A percentile compares a stretch with the other conserved stretches of the same genome.
Evolutionary conservation across 768 basidiomycete genomes (phyloP).

Genomic region (Leucogyrophana mollusca): DNA sequence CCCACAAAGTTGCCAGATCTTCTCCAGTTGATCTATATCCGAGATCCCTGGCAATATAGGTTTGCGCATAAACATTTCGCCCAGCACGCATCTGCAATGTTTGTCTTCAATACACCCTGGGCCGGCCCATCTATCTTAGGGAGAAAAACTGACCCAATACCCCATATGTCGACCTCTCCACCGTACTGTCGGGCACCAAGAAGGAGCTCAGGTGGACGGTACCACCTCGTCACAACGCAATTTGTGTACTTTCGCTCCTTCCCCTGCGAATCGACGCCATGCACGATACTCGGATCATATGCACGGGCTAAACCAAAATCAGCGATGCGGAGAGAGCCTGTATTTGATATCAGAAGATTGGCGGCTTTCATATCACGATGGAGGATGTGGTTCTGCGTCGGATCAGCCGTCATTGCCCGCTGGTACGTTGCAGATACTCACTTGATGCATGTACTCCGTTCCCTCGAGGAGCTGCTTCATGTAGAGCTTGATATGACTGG

Average conservation of each 20-base stretch:
- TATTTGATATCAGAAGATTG: constrained; percentile 89
- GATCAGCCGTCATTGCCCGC: constrained; percentile 8
- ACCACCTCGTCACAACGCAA: constrained; percentile 94
- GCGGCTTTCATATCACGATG: constrained; percentile 99
- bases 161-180: constrained; percentile 96
- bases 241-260: constrained; percentile 85
- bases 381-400: constrained; percentile 82
- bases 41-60: constrained; percentile 87
- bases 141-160: constrained; percentile 70
- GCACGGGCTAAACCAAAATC: constrained; percentile 96
- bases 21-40: constrained; percentile 89
- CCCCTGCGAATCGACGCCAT: constrained; percentile 38
- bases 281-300: constrained; percentile 53
- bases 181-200: constrained; percentile 89
- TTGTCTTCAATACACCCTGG: neutral
- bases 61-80: constrained; percentile 88
- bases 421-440: constrained; percentile 38
- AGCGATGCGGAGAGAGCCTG: constrained; percentile 82
- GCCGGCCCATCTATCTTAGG: neutral
- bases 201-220: constrained; percentile 89
- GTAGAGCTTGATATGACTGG: constrained; percentile 91
- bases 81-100: constrained; percentile 78
- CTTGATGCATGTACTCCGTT: constrained; percentile 92
- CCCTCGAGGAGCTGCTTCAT: constrained; percentile 97
- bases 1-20: constrained; percentile 89